Evolutionary conservation across 2,329 filamentous ascomycete genomes (phyloP), one percentile per base, ranked within the genome.

Genomic region (Stachybotrys chartarum): DNA sequence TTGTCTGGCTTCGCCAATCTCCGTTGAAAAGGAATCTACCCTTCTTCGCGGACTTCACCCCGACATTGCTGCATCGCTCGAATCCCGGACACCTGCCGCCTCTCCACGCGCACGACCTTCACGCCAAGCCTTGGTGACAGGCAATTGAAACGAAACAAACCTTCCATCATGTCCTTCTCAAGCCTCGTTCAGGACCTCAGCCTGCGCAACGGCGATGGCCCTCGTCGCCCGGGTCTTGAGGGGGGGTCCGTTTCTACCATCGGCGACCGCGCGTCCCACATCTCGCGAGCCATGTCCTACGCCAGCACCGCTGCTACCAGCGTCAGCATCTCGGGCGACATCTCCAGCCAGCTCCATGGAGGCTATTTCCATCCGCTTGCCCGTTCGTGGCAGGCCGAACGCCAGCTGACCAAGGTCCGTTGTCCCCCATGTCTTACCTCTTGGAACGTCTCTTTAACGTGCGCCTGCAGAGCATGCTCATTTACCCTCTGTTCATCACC

Each of bases 401-500:
- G 88, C 61, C 89, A 93, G 74, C 78, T 94, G 69, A 93, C 90
- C 59, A 93, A 93, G 84, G 89, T 90, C 63, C 55, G 78, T 65
- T 11, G n/a, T 47, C 8, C 10, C 10, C 10, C 3, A 47, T 47
- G 16, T 47, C n/a, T 47, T 3, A n/a, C 18, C 10, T 8, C 45
- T 24, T 52, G 31, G 42, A 10, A 48, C 8, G 18, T 58, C 24
- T 24, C 24, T 24, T 4, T 24, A 24, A 24, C 24, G 24, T 24
- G 24, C 24, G 24, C 24, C 14, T 42, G 10, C 65, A 96, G 91
- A 94, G 92, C 44, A 97, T 97, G 94, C 87, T 99, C 66, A 97
- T 99, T 67, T 97, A 95, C 75, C 94, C 94, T 12, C 82, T 99
- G 62, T 99, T 99, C 77, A 84, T 99, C 61, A 96, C 94, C 66